Conservation (phyloP, 306 rosid genomes). For the Prunus persica region DNA sequence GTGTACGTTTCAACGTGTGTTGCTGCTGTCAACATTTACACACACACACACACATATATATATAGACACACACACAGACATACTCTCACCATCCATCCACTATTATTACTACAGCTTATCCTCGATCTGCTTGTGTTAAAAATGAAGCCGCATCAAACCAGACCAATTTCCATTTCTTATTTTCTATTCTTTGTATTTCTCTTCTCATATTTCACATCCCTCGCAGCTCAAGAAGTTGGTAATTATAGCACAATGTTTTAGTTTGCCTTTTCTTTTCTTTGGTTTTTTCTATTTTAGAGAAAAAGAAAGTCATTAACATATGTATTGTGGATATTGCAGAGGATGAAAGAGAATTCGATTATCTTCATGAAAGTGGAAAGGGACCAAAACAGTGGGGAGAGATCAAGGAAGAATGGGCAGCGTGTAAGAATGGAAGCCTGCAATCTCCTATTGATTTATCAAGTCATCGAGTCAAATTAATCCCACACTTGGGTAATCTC, state of each 20-base stretch:
- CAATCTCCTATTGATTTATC: slow-evolving; percentile 38
- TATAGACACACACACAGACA: background rate
- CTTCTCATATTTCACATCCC: background rate
- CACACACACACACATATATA: too few relatives aligned
- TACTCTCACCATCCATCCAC: background rate
- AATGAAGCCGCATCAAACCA: background rate
- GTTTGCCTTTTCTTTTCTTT: background rate
- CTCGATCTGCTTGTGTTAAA: background rate
- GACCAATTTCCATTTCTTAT: background rate
- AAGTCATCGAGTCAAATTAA: background rate
- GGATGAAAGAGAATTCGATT: too few relatives aligned
- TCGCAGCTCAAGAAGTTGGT: slow-evolving; percentile 3
- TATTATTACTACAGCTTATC: background rate
- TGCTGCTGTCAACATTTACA: background rate
- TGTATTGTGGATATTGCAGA: too few relatives aligned
- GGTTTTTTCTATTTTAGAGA: background rate
- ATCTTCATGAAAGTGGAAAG: too few relatives aligned
- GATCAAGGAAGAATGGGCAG: slow-evolving; percentile 8
- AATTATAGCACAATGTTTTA: background rate
- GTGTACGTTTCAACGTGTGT: background rate
- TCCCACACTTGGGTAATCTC: slow-evolving; percentile 2
- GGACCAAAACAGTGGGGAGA: too few relatives aligned
- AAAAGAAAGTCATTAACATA: background rate
- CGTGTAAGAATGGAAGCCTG: slow-evolving; percentile 28
- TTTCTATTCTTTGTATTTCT: background rate